Evolutionary conservation across 2,329 filamentous ascomycete species (phyloP), one percentile per base, ranked within the genome.

Genomic region (Trichophyton verrucosum): DNA sequence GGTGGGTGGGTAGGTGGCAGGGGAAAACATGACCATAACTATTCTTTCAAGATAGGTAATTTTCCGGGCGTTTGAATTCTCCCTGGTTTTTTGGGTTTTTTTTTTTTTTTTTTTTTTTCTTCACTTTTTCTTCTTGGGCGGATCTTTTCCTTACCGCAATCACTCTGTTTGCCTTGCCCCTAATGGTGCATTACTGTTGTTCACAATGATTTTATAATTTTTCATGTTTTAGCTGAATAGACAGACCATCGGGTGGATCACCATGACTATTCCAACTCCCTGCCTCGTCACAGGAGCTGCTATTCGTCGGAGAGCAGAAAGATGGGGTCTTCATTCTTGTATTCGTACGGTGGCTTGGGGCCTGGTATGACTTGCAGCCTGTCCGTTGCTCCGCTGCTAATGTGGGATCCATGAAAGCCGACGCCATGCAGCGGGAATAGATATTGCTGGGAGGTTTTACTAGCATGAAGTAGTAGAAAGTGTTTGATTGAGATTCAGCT

Each of bases 21-120:
- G 49, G 49, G 49, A 15, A 53, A 33, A 9, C 22, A 30, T 53
- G 22, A 36, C 6, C 13, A 55, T 33, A 55, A 30, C 51, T 33
- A 6, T 55, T 33, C 27, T 55, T 57, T 57, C 22, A 57, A 33
- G 33, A 42, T 27, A 17, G 22, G 33, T 42, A 27, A 44, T 42
- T 44, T 57, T 44, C 36, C 55, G 55, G 55, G 55, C 40, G 55
- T 57, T 24, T 57, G 55, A 57, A 44, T 36, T 22, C 17, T 24
- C 20, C 8, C n/a, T n/a, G 8, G n/a, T 42, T n/a, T 44, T 36
- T 11, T 8, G n/a, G n/a, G n/a, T 42, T 36, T 24, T 44, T 36
- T 24, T 44, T 36, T 11, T 8, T 42, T 36, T 24, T 44, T 36
- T 24, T 44, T 44, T 24, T 44, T 44, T 15, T n/a, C 17, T 9